Percentiles rank a stretch among this genome's conserved stretches.
Conservation (phyloP, 192 early-diverging fungal species). For the Linnemannia schmuckeri region DNA sequence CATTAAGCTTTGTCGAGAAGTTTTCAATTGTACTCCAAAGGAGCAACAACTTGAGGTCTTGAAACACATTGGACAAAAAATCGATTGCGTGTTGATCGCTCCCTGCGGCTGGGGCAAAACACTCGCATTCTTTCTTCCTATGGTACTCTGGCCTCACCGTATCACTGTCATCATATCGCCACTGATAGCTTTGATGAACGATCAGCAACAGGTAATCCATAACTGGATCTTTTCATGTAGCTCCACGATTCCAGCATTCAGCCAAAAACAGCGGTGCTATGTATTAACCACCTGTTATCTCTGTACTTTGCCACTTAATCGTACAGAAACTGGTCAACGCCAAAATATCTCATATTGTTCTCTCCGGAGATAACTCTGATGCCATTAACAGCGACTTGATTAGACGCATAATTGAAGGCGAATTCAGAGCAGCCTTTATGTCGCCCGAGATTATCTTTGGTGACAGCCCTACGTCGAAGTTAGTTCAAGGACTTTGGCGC, state of each 20-base stretch:
- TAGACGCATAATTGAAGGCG: conserved; percentile 4
- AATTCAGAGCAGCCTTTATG: conserved; percentile 31
- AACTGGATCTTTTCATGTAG: background rate
- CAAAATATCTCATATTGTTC: conserved; percentile 20
- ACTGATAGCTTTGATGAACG: conserved; percentile 26
- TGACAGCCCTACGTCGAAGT: conserved; percentile 10
- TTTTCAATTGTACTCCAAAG: conserved; percentile 29
- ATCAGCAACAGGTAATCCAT: conserved; percentile 28
- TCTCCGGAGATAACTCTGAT: conserved; percentile 12
- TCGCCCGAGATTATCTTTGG: no score
- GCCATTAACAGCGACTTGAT: background rate
- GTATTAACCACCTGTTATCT: conserved; percentile 1
- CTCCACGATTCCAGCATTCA: no score
- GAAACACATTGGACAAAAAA: conserved; percentile 15
- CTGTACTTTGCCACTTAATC: conserved; percentile 1
- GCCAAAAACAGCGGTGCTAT: background rate
- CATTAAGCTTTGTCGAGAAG: conserved; percentile 19
- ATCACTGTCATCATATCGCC: conserved; percentile 23
- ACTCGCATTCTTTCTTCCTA: conserved; percentile 29
- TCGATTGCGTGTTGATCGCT: conserved; percentile 30
- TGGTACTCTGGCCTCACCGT: conserved; percentile 1
- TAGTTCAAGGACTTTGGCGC: conserved; percentile 7
- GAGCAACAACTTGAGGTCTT: conserved; percentile 27
- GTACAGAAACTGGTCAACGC: conserved; percentile 20
- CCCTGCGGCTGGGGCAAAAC: no score